Percentiles rank a stretch among this genome's conserved stretches.
phyloP scores from a whole-genome alignment of 2,329 filamentous ascomycete genomes.

The Penicillium sp. region DNA sequence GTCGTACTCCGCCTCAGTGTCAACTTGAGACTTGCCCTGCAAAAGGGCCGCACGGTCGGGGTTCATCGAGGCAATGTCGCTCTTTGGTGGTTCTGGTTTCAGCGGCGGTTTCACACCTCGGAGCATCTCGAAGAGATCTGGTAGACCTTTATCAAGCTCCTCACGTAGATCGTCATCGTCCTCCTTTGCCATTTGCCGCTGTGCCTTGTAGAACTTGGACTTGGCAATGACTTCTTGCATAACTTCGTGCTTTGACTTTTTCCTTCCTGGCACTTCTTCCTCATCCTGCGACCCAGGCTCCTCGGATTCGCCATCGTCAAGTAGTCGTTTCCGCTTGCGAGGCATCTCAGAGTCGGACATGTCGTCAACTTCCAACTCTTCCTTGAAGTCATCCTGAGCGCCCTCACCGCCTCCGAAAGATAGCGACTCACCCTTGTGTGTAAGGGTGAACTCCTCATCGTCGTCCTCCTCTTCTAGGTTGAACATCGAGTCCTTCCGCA shows the following conservation, averaged over 20 bases:
- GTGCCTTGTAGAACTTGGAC: conserved; percentile 93
- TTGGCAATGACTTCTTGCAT: conserved; percentile 99
- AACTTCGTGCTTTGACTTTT: conserved; percentile 94
- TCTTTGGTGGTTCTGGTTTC: conserved; percentile 53
- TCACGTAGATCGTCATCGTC: conserved; percentile 87
- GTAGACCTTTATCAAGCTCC: conserved; percentile 82
- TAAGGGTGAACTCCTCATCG: conserved; percentile 65
- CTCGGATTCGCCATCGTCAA: conserved; percentile 51
- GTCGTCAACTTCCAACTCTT: conserved; percentile 69
- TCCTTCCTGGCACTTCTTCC: conserved; percentile 72
- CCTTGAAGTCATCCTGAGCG: conserved; percentile 75
- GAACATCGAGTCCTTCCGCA: conserved; percentile 81
- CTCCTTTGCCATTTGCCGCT: conserved; percentile 89
- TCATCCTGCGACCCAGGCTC: conserved; percentile 48
- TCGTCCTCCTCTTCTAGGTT: conserved; percentile 92
- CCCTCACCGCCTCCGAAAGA: conserved; percentile 60
- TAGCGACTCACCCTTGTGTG: conserved; percentile 80
- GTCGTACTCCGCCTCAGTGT: conserved; percentile 87
- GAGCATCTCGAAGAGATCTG: conserved; percentile 75
- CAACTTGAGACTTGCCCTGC: conserved; percentile 64
- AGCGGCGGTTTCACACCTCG: conserved; percentile 60
- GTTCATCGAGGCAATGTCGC: conserved; percentile 60
- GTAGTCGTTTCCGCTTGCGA: conserved; percentile 55
- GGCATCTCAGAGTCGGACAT: conserved; percentile 60
- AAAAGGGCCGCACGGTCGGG: conserved; percentile 67